Evolutionary conservation across 106 monocot species (phyloP), one percentile per base, ranked within the genome.

Genomic region (Hemerocallis citrina): DNA sequence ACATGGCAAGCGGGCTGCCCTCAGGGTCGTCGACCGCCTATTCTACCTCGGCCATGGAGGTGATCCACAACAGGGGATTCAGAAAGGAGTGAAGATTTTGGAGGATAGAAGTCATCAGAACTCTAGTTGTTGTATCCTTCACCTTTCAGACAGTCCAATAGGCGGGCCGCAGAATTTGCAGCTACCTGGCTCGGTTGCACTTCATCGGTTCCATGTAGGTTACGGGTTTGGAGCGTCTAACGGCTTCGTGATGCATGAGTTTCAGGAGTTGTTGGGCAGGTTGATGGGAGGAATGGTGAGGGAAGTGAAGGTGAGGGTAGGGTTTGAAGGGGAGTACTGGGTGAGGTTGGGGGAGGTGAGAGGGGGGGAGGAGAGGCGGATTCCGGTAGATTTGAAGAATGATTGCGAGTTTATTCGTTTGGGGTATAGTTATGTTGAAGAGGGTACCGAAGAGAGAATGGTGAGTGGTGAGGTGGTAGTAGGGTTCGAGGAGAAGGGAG

Each of bases 241-340:
- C 14, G 93, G 85, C 50, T 77, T 83, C 23, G 74, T 95, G 31
- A 95, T 95, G 93, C 89, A 89, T 11, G 89, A 89, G 63, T 94
- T 94, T 27, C 83, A 90, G 64, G 95, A 95, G 52, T 87, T 86
- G 60, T 55, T 95, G 27, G 62, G 59, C 13, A 65, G 74, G 34
- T 63, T 95, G 62, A 61, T 95, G 27, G 95, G 86, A 3, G 95
- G 90, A 3, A 69, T 69, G 34, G 65, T 90, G 11, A 64, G 74
- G 13, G 95, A 83, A 8, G 64, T 69, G 28, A 75, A 70, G 28
- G 24, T 95, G 72, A 90, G 75, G 67, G 66, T 95, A 13, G 83
- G 77, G 8, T 75, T 75, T 39, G 66, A 81, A 6, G 84, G 69
- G 11, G 66, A 68, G 5, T 31, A 41, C 54, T 59, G 59, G 59